These are phyloP conservation scores for Takakia lepidozioides DNA, from an alignment of 225 moss, liverwort and hornwort genomes.

Conservation along the genomic window DNA sequence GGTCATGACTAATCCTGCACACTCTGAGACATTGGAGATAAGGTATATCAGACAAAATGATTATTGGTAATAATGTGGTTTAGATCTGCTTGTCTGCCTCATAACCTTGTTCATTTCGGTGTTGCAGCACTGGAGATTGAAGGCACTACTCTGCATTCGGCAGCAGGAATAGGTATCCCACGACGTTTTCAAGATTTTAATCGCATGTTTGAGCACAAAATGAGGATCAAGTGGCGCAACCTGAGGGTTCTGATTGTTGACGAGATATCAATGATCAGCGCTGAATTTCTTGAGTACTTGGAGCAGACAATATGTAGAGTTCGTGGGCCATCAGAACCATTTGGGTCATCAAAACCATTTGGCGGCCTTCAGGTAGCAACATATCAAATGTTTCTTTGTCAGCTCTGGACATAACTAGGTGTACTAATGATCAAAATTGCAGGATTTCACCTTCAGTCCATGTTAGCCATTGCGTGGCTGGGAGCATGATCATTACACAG, in stretches of 20 bases:
- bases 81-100: no score
- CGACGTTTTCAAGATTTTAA: conserved; percentile 45
- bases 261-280: conserved; percentile 84
- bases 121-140: conserved; percentile 59
- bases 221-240: conserved; percentile 50
- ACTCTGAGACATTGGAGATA: no score
- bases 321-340: conserved; percentile 24
- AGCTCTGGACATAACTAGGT: no score
- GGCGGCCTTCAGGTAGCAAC: conserved; percentile 91
- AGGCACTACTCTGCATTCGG: conserved; percentile 63
- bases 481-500: no score
- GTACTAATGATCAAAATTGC: no score
- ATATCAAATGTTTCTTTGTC: no score
- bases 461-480: no score
- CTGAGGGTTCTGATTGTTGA: conserved; percentile 65
- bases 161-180: conserved; percentile 57
- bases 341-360: conserved; percentile 29
- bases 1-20: no score
- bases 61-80: no score
- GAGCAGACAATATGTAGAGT: conserved; percentile 56
- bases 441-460: no score
- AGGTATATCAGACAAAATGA: no score
- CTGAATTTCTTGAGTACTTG: conserved; percentile 62
- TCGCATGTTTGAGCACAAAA: conserved; percentile 57
- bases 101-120: no score